Base-by-base conservation (phyloP, 1,139 yeast species). In the Blastobotrys proliferans region DNA sequence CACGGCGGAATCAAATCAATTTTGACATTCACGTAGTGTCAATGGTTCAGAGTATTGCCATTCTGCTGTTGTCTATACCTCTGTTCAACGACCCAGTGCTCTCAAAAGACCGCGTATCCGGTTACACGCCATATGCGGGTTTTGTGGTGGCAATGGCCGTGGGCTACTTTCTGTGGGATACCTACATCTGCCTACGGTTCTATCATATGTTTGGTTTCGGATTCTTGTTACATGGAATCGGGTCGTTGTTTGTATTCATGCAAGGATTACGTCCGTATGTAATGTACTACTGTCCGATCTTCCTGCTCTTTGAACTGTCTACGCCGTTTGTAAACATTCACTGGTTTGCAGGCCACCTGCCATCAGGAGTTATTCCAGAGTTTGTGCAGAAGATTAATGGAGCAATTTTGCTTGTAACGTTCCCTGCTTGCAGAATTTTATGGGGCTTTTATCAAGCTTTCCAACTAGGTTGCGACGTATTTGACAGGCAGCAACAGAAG, bases 151-250 rank as follows among this genome's bases (percentile, higher is more conserved):
- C 94, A 2, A 67, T 81, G 60, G 90, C 95, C 4, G 59, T 76
- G 22, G 96, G 96, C 1, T 92, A 92, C 68, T 92, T 92, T 61
- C 54, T 86, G n/a, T 92, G 98, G 97, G 98, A 92, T 62, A 62
- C 83, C 20, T 63, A 70, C 46, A 79, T 86, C 48, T 87, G 95
- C 41, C 38, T 74, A 6, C 62, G 66, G 40, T 77, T 83, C 65
- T 74, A 78, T 45, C 63, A 73, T 6, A 64, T 79, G 51, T 90
- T 87, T 64, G 97, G 97, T 1, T 45, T 76, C 18, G 94, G 95
- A 13, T 92, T 90, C 60, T 73, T 85, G 50, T 63, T 88, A 49
- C 98, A 92, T 61, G 98, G 95, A 1, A 53, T 83, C 35, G 84
- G 92, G 11, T 92, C 97, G 0, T 69, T 87, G 42, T 70, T 74